Evolutionary conservation across 768 basidiomycete genomes (phyloP), one percentile per base, ranked within the genome.

Genomic region (Suillus ampliporus): DNA sequence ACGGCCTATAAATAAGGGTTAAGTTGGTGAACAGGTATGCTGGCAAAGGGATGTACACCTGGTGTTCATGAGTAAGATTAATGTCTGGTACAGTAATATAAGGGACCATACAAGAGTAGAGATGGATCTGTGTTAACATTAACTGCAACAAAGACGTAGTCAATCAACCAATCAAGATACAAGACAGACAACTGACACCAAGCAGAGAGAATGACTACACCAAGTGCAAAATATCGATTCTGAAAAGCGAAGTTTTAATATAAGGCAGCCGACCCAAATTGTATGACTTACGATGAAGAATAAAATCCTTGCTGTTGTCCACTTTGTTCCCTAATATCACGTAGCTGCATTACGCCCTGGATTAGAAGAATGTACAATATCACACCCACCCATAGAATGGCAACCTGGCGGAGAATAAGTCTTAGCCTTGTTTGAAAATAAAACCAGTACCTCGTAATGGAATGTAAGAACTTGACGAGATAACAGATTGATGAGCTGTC

Each of bases 331-430:
- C 50, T 60, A 28, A 48, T 11, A 26, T n/a, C 23, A 35, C 38
- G 10, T 58, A 15, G 23, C 37, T 15, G 9, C 34, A 26, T 26
- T 34, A 35, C 14, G 38, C 21, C 21, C 21, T 44, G n/a, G 44
- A n/a, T 5, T n/a, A n/a, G n/a, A n/a, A n/a, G 6, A 57, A 38
- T 38, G 34, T 8, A 54, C 50, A 51, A 5, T 5, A 23, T 5
- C 15, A n/a, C 43, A 52, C 60, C 19, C 38, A 61, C 60, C 60
- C 60, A 61, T 48, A 59, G 19, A 28, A 61, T 54, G 15, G 35
- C 19, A 34, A 61, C 51, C 59, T 60, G 5, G 34, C 14, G 5
- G 14, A 48, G 15, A 41, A 15, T 31, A 15, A 10, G 21, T 2
- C 4, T 60, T 28, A 60, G 48, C 21, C 28, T 26, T 13, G 31